Conservation (phyloP, 257 asterid species). For the Knoxia roxburghii region DNA sequence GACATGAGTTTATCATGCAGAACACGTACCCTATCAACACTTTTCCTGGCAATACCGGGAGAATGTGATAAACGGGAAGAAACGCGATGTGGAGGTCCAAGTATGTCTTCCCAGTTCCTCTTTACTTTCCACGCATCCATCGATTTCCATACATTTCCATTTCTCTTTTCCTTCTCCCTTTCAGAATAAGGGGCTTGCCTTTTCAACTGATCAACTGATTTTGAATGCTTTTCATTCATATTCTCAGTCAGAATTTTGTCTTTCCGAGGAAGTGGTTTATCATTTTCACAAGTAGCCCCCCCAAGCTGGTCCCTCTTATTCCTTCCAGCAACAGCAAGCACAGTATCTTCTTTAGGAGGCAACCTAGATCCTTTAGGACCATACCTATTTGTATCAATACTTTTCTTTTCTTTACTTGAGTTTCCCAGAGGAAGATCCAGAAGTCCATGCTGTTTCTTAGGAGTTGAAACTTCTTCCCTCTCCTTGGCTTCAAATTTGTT, state of each 20-base stretch:
- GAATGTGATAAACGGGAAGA: slow-evolving; percentile 92
- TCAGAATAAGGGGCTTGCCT: slow-evolving; percentile 44
- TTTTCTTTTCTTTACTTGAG: slow-evolving; percentile 50
- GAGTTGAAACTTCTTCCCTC: slow-evolving; percentile 32
- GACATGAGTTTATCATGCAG: slow-evolving; percentile 98
- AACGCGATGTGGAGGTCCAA: slow-evolving; percentile 69
- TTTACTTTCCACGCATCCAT: slow-evolving; percentile 99
- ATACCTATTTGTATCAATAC: slow-evolving; percentile 33
- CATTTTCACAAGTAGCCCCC: slow-evolving; percentile 37
- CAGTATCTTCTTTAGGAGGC: slow-evolving; percentile 42
- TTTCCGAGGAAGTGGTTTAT: slow-evolving; percentile 42
- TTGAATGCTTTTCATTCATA: slow-evolving; percentile 39
- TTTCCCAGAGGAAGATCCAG: slow-evolving; percentile 38
- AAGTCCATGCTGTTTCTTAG: slow-evolving; percentile 35
- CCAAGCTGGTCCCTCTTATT: slow-evolving; percentile 38
- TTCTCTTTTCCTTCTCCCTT: slow-evolving; percentile 70
- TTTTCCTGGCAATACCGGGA: slow-evolving; percentile 80
- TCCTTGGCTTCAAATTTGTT: slow-evolving; percentile 34
- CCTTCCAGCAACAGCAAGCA: slow-evolving; percentile 36
- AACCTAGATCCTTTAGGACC: slow-evolving; percentile 43
- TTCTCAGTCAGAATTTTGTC: slow-evolving; percentile 40
- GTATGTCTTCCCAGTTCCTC: slow-evolving; percentile 97
- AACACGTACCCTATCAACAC: slow-evolving; percentile 76
- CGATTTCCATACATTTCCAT: slow-evolving; percentile 55
- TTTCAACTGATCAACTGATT: slow-evolving; percentile 47